Evolutionary conservation across 805 yeast genomes (phyloP).

Genomic region (Sugiyamaella qingdaonensis): DNA sequence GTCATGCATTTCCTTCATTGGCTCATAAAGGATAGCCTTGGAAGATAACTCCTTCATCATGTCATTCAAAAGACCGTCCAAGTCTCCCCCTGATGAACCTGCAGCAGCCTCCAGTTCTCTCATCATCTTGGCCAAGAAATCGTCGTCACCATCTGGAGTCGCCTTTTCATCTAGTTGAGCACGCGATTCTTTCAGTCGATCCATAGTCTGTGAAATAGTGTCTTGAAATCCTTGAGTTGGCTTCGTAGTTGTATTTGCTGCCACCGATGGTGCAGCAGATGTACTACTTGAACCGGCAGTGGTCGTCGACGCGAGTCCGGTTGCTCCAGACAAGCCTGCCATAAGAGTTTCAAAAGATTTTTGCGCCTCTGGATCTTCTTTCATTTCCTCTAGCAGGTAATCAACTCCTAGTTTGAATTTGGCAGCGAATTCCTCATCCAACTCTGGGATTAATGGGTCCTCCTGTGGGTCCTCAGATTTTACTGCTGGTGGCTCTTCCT

Average conservation of each 20-base stretch:
- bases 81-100: conserved; percentile 35
- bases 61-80: conserved; percentile 63
- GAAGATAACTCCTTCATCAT: conserved; percentile 80
- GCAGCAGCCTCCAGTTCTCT: conserved; percentile 46
- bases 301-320: conserved; percentile 7
- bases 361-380: conserved; percentile 51
- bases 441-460: conserved; percentile 30
- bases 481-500: background rate
- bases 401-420: conserved; percentile 37
- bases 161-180: conserved; percentile 57
- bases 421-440: conserved; percentile 37
- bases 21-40: conserved; percentile 82
- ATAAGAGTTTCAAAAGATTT: conserved; percentile 46
- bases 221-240: conserved; percentile 46
- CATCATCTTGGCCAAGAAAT: conserved; percentile 58
- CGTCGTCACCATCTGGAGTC: conserved; percentile 41
- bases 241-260: too few species aligned
- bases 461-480: conserved; percentile 12
- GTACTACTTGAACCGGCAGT: conserved; percentile 9
- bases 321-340: conserved; percentile 20
- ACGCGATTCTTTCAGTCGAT: conserved; percentile 75
- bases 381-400: conserved; percentile 45
- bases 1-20: conserved; percentile 71
- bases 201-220: conserved; percentile 75
- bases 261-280: background rate